A percentile compares a stretch with the other conserved stretches of the same genome.
phyloP scores from a whole-genome alignment of 768 basidiomycete species.

The Nidularia pulvinata region DNA sequence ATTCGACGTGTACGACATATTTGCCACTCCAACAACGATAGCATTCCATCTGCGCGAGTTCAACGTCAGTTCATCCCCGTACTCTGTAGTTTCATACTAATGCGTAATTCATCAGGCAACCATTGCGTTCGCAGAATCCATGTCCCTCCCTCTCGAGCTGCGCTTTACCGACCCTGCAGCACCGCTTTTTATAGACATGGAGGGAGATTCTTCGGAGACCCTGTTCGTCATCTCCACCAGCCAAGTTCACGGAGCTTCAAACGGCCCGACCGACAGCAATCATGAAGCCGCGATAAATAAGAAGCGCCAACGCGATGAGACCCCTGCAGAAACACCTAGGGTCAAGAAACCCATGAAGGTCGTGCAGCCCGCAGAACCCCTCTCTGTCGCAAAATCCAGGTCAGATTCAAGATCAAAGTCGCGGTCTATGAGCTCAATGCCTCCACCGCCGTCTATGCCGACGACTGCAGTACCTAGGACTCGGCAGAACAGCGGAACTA shows the following conservation, averaged over 20 bases:
- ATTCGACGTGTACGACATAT: conserved; percentile 77
- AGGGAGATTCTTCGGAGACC: conserved; percentile 61
- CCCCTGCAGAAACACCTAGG: conserved; percentile 38
- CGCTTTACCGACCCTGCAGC: conserved; percentile 75
- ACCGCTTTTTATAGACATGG: conserved; percentile 78
- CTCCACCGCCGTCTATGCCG: conserved; percentile 21
- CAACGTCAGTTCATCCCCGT: conserved; percentile 45
- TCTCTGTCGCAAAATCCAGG: not conserved
- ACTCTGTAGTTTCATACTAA: not conserved
- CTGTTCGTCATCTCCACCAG: conserved; percentile 84
- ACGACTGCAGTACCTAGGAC: conserved; percentile 15
- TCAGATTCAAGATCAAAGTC: conserved; percentile 18
- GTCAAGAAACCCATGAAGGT: conserved; percentile 55
- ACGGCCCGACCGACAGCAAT: conserved; percentile 18
- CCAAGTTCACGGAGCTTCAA: conserved; percentile 42
- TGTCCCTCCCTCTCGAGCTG: conserved; percentile 62
- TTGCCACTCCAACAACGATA: conserved; percentile 61
- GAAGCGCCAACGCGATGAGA: conserved; percentile 47
- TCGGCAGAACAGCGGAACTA: conserved; percentile 5
- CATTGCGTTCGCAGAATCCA: conserved; percentile 76
- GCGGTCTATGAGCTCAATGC: conserved; percentile 32
- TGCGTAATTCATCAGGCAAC: conserved; percentile 61
- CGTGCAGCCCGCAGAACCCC: conserved; percentile 29
- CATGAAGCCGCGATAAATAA: conserved; percentile 15
- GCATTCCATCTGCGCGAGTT: conserved; percentile 86